Base-by-base conservation (phyloP, 148 eudicot species). In the Pharnaceum exiguum region DNA sequence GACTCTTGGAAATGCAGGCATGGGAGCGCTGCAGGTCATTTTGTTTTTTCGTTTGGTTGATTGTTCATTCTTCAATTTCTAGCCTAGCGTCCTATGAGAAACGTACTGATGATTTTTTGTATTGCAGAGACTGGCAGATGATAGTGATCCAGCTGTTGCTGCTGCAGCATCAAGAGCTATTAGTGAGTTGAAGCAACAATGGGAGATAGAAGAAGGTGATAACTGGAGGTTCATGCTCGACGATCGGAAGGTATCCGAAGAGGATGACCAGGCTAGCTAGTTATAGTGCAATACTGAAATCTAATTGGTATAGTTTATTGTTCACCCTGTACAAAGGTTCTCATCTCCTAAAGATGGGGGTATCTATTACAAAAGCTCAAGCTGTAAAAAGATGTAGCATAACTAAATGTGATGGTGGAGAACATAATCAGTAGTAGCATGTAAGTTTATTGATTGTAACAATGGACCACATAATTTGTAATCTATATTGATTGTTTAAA, bases 1-100 rank as follows among this genome's bases (percentile, higher is more conserved):
- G 98, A 88, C 95, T 19, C 89, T 93, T 32, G 98, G 98, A 71
- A 93, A 93, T 68, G 98, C 98, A 52, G 98, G 98, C 82, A 93
- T 93, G 98, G 98, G 98, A 69, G 98, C 98, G 28, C 77, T 93
- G 66, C 98, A 88, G 98, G 98, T 91, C 36, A 1, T 44, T 52
- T 35, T 15, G 16, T 19, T 16, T 15, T 11, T 48, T 26, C 2
- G 3, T 48, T 6, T 23, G 1, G 29, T 10, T 17, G 5, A 33
- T 53, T 51, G n/a, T 16, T 38, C n/a, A 16, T 23, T 28, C 11
- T 16, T 23, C 7, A 31, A 9, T 35, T 40, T 32, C n/a, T n/a
- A n/a, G n/a, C n/a, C n/a, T n/a, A n/a, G n/a, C n/a, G n/a, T n/a
- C n/a, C n/a, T n/a, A n/a, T n/a, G n/a, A n/a, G n/a, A n/a, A 0